Base-by-base conservation (phyloP, 495 filamentous ascomycete genomes). In the Polyplosphaeria fusca region DNA sequence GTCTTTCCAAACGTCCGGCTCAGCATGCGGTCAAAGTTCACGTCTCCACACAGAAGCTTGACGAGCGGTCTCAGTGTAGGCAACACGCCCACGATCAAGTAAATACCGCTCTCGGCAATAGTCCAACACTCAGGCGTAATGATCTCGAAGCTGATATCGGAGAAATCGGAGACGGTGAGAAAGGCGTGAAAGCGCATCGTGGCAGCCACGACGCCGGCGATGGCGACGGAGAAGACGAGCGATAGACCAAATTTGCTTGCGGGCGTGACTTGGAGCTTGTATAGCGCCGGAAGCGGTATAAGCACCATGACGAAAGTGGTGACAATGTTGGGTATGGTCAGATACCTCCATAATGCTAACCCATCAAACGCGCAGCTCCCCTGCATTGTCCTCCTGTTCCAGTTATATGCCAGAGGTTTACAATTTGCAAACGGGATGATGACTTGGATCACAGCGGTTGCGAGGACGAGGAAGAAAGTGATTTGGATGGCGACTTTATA, bases 361-460 rank as follows among this genome's bases (percentile, higher is more conserved):
- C 16, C 39, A 1, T 20, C 5, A 14, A 59, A 30, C 16, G 39
- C 28, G 41, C 55, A 59, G 16, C 18, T 18, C 9, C 37, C 43
- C 5, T 19, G 35, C 7, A 19, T 12, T 0, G 18, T 1, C n/a
- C 0, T 5, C 19, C 13, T 26, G 13, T 51, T 25, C 55, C 55
- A 59, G 7, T 26, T 52, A 11, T 45, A 23, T 19, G 24, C 13
- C 27, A 59, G 52, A 20, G 55, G 55, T 28, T 39, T 38, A 47
- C 55, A 59, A 27, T 59, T 59, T 25, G 16, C 47, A 24, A 59
- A 52, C 18, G 55, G 55, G 38, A 59, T 52, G 18, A 59, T 25
- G 41, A 52, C 14, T 24, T 59, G 55, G 39, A 47, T 23, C 22
- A 59, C 25, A 12, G 49, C 1, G 4, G 40, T 52, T 19, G 20